phyloP scores from a whole-genome alignment of 441 rosid genomes.

The Pelargonium myrrhifolium region DNA sequence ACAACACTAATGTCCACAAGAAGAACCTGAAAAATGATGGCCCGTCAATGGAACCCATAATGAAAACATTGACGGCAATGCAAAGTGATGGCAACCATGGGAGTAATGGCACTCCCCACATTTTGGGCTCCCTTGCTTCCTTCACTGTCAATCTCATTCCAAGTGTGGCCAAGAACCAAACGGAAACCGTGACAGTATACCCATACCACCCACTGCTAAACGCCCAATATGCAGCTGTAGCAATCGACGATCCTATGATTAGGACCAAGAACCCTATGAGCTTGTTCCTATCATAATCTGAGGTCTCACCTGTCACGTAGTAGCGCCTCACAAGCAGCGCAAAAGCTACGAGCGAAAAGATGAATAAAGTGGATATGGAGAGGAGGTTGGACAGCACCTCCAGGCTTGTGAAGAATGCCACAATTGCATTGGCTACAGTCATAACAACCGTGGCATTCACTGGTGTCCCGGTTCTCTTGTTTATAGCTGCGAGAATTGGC shows the following conservation, averaged over 20 bases:
- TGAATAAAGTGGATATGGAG: slow-evolving; percentile 57
- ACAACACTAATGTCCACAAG: slow-evolving; percentile 43
- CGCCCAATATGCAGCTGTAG: slow-evolving; percentile 44
- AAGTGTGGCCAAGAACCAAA: slow-evolving; percentile 52
- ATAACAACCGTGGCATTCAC: slow-evolving; percentile 51
- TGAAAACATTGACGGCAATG: slow-evolving; percentile 49
- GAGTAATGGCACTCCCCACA: slow-evolving; percentile 62
- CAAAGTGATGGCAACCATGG: slow-evolving; percentile 65
- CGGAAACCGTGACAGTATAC: slow-evolving; percentile 33
- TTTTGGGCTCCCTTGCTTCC: slow-evolving; percentile 49
- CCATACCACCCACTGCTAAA: slow-evolving; percentile 42
- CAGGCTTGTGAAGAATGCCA: slow-evolving; percentile 66
- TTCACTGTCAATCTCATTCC: slow-evolving; percentile 36
- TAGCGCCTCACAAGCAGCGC: slow-evolving; percentile 63
- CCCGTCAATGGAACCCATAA: slow-evolving; percentile 55
- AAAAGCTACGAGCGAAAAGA: slow-evolving; percentile 55
- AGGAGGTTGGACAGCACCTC: slow-evolving; percentile 60
- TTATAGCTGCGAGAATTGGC: slow-evolving; percentile 48
- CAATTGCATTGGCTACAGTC: slow-evolving; percentile 40
- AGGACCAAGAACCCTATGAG: slow-evolving; percentile 31
- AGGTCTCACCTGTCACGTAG: slow-evolving; percentile 43
- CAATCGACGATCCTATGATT: slow-evolving; percentile 48
- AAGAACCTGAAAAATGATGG: slow-evolving; percentile 51
- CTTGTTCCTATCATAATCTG: slow-evolving; percentile 33
- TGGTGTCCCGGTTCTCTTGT: slow-evolving; percentile 59